phyloP scores from a whole-genome alignment of 139 green algal species.

The Chlorella sp. region DNA sequence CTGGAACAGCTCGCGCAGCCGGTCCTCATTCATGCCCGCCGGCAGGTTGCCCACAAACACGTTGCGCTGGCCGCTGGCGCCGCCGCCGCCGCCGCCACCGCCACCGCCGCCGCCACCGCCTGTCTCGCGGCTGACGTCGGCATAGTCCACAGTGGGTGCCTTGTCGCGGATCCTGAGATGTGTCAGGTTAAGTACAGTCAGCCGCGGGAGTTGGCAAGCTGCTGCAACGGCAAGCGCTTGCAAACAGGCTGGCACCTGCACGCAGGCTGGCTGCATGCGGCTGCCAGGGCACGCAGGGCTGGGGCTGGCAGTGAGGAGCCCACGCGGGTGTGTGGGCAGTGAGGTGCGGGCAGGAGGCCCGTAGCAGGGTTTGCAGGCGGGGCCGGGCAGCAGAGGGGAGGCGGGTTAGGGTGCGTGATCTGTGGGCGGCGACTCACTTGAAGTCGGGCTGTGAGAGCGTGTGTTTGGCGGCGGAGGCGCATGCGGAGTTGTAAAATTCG shows the following conservation, averaged over 20 bases:
- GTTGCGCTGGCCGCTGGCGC: conserved; percentile 28
- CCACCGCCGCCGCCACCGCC: conserved; percentile 14
- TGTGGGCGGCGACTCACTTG: conserved; percentile 42
- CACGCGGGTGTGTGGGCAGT: neutral
- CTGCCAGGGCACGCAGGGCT: neutral
- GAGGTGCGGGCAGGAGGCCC: neutral
- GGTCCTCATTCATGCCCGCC: conserved; percentile 65
- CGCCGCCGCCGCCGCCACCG: conserved; percentile 1
- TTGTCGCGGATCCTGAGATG: conserved; percentile 58
- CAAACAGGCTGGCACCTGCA: too few relatives aligned
- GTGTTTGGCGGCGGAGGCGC: conserved; percentile 73
- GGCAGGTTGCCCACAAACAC: conserved; percentile 91
- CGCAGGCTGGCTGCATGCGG: neutral
- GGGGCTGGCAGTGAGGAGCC: neutral
- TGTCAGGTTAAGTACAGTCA: too few relatives aligned
- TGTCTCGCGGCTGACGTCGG: conserved; percentile 60
- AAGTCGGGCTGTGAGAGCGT: conserved; percentile 69
- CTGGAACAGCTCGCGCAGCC: conserved; percentile 76
- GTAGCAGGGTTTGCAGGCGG: neutral
- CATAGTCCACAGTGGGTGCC: conserved; percentile 78
- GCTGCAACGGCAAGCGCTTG: too few relatives aligned
- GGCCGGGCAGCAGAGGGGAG: neutral
- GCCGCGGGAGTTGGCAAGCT: too few relatives aligned
- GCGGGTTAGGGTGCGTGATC: neutral
- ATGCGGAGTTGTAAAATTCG: conserved; percentile 92